phyloP scores from a whole-genome alignment of 805 yeast genomes.

The Ogataea saltuana region DNA sequence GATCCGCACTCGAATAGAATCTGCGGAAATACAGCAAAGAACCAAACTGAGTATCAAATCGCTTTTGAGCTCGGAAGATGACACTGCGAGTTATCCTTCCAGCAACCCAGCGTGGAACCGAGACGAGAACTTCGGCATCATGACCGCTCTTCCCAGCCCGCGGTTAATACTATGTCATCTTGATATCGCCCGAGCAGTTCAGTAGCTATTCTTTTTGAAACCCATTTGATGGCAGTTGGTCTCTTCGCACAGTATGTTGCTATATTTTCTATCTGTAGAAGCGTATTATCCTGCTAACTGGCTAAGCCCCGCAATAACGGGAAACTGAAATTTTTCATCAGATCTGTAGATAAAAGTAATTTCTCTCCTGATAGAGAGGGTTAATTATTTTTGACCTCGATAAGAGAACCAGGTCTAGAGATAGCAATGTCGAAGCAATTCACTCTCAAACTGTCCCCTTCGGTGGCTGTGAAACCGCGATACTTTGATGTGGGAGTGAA shows the following conservation, averaged over 20 bases:
- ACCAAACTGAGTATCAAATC: constrained; percentile 15
- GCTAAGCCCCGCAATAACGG: background rate
- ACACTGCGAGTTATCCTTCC: background rate
- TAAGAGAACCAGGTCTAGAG: background rate
- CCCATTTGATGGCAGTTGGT: background rate
- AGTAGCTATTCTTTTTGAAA: background rate
- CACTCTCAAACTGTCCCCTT: constrained; percentile 7
- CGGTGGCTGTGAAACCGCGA: constrained; percentile 35
- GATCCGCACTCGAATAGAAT: constrained; percentile 60
- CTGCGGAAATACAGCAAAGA: constrained; percentile 1
- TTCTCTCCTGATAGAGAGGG: too few relatives aligned
- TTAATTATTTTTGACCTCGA: background rate
- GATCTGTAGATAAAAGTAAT: background rate
- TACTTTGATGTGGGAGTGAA: constrained; percentile 53
- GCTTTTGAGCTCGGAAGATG: constrained; percentile 10
- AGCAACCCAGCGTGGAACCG: background rate
- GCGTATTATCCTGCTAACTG: background rate
- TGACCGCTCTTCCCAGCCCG: background rate
- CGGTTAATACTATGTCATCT: constrained; percentile 1
- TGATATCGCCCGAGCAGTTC: background rate
- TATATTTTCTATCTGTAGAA: background rate
- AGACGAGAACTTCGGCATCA: background rate
- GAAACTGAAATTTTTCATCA: too few relatives aligned
- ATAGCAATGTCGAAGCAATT: constrained; percentile 1
- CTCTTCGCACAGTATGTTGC: constrained; percentile 3